Base-by-base conservation (phyloP, 371 early-diverging fungal species). In the Synchytrium microbalum region DNA sequence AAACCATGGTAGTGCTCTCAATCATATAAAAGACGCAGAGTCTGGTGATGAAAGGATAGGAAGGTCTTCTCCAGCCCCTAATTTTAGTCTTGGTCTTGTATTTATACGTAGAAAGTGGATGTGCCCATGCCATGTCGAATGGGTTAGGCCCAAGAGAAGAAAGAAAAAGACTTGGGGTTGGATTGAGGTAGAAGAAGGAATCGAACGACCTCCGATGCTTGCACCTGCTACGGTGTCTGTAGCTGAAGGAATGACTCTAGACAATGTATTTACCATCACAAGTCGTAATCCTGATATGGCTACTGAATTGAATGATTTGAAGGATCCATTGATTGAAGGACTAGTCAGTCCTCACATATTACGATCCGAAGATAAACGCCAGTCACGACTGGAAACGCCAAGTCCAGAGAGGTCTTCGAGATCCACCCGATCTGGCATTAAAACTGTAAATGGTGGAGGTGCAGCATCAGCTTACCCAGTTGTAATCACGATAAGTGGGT, bases 121-220 rank as follows among this genome's bases (percentile, higher is more conserved):
- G 85, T 93, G 94, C 69, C 94, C 94, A 2, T 85, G 82, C 61
- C 94, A 93, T 71, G 85, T 76, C n/a, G 91, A 92, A 24, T 73
- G 72, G 72, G 14, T 28, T 10, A 65, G 27, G 33, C 38, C 51
- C 3, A 33, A 58, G 19, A 38, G 46, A 38, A 38, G 46, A 19
- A 38, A 38, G 46, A 38, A 38, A 19, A 38, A 38, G 46, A 38
- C 46, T 10, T 38, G 46, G 46, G 46, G 46, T 38, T 38, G 46
- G 46, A 38, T 38, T 38, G 46, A 38, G 46, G 46, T 38, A 10
- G 46, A 38, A 38, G 46, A 38, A 38, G 46, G 46, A 10, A 38
- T 38, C 19, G 46, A 38, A 19, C 10, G 10, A 38, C 46, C 46
- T 10, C 46, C 46, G 10, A 38, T 38, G 46, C 19, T 38, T 5